Conservation (phyloP, 75 land plant genomes). For the Sequoiadendron giganteum region DNA sequence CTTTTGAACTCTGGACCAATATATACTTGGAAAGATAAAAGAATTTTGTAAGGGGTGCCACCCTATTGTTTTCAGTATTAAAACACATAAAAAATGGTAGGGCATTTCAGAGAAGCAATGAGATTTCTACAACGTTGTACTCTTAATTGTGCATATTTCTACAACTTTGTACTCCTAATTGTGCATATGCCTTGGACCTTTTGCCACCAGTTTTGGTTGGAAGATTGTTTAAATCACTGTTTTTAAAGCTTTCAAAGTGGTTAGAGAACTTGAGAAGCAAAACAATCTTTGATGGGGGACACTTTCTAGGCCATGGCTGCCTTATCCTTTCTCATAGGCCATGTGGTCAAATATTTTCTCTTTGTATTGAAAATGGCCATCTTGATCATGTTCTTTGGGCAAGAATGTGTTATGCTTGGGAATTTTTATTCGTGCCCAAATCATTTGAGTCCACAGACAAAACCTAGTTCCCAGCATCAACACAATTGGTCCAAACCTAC, state of each 20-base stretch:
- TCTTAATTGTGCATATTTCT: neutral
- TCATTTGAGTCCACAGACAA: too few relatives aligned
- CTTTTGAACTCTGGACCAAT: neutral
- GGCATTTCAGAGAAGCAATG: neutral
- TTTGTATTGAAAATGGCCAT: too few relatives aligned
- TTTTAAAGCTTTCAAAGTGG: neutral
- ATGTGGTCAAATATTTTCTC: too few relatives aligned
- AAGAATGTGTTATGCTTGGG: too few relatives aligned
- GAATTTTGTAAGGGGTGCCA: neutral
- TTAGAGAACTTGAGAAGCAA: neutral
- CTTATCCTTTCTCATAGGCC: neutral
- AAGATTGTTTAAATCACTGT: neutral
- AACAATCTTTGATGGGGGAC: neutral
- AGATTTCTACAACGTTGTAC: too few relatives aligned
- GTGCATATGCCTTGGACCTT: neutral
- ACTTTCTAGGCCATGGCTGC: neutral
- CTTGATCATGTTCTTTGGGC: too few relatives aligned
- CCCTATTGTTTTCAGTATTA: too few relatives aligned
- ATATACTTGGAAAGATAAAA: neutral
- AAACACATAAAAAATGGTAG: too few relatives aligned
- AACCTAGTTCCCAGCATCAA: too few relatives aligned
- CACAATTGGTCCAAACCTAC: too few relatives aligned
- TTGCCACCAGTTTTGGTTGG: neutral
- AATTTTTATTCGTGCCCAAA: too few relatives aligned
- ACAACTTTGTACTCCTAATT: too few relatives aligned